These are phyloP conservation scores for Geotrichum candidum DNA, from an alignment of 1,139 yeast genomes.

Conservation along the genomic window DNA sequence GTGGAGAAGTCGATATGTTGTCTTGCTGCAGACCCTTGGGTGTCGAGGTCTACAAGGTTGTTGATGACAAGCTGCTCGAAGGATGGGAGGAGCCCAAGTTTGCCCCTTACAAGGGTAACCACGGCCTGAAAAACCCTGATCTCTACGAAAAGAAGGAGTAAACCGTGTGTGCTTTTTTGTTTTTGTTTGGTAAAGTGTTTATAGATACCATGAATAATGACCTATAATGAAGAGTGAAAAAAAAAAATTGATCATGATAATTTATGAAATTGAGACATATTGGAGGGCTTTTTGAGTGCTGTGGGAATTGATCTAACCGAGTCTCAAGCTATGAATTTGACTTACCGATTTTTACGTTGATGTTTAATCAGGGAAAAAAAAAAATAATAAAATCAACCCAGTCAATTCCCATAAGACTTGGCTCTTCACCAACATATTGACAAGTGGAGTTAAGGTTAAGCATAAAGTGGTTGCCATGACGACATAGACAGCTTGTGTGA, in stretches of 20 bases:
- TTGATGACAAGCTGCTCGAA: slow-evolving; percentile 41
- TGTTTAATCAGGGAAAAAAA: too few species aligned
- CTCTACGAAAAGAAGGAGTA: background rate
- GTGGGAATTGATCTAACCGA: too few species aligned
- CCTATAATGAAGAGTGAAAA: too few species aligned
- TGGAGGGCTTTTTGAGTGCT: too few species aligned
- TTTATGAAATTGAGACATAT: too few species aligned
- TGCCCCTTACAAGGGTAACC: slow-evolving; percentile 51
- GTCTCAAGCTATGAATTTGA: too few species aligned
- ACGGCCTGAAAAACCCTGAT: slow-evolving; percentile 39
- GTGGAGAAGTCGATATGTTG: slow-evolving; percentile 48
- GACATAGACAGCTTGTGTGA: background rate
- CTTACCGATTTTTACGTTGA: too few species aligned
- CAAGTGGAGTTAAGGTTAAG: background rate
- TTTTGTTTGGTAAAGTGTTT: background rate
- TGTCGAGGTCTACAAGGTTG: slow-evolving; percentile 52
- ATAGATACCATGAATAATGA: too few species aligned
- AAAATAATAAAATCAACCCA: background rate
- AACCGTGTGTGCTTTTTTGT: background rate
- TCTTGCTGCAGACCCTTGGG: slow-evolving; percentile 60
- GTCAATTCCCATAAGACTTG: background rate
- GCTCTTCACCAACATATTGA: background rate
- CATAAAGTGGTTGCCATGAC: background rate
- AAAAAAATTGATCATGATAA: too few species aligned
- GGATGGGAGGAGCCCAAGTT: slow-evolving; percentile 49